Evolutionary conservation across 768 basidiomycete species (phyloP).

Genomic region (Clitopilus hobsonii): DNA sequence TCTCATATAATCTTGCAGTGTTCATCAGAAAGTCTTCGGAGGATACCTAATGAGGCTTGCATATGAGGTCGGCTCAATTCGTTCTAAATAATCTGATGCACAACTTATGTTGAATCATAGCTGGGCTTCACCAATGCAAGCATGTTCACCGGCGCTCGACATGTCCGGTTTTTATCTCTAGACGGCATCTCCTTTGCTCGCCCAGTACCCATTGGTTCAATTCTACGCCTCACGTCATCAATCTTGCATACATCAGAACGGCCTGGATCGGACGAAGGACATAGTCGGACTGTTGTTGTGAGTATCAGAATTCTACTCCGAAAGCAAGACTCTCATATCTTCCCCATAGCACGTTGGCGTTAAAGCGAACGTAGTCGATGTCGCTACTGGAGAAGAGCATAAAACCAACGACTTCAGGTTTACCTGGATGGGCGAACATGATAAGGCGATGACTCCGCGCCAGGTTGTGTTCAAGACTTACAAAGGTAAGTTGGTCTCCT

Average conservation of each 20-base stretch:
- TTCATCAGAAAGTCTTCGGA: constrained; percentile 83
- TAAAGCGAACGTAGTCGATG: constrained; percentile 67
- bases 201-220: constrained; percentile 82
- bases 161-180: constrained; percentile 69
- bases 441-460: constrained; percentile 27
- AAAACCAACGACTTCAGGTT: constrained; percentile 76
- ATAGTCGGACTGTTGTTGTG: constrained; percentile 58
- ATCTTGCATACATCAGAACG: constrained; percentile 52
- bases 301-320: constrained; percentile 18
- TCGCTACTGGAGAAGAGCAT: constrained; percentile 57
- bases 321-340: not conserved
- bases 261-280: constrained; percentile 23
- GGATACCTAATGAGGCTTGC: constrained; percentile 66
- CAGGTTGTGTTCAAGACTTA: constrained; percentile 69
- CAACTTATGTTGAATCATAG: constrained; percentile 23
- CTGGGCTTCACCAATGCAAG: constrained; percentile 71
- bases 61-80: constrained; percentile 48
- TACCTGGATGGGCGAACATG: constrained; percentile 45
- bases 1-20: constrained; percentile 30
- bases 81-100: not conserved
- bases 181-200: constrained; percentile 76
- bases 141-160: constrained; percentile 56
- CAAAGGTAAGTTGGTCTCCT: constrained; percentile 44
- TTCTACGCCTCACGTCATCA: constrained; percentile 67
- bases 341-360: constrained; percentile 61